Evolutionary conservation across 768 basidiomycete species (phyloP), one percentile per base, ranked within the genome.

Genomic region (Daedaleopsis sinensis): DNA sequence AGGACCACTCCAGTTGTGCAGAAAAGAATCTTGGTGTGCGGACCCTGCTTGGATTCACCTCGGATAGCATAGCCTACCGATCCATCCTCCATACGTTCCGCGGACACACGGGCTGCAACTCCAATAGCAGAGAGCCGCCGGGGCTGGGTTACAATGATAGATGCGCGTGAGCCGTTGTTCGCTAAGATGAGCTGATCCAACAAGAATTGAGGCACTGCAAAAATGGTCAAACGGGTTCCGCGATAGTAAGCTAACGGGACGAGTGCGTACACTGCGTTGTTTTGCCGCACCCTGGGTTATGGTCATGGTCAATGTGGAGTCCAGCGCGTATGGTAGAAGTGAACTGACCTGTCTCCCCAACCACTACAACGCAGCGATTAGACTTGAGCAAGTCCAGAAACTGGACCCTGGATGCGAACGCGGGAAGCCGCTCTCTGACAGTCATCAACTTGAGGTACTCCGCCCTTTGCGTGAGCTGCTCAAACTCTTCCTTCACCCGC

Each of bases 1-100:
- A 97, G 80, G 1, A 94, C 82, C n/a, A 97, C 91, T 76, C 96
- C 96, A 11, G 94, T 97, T 2, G 96, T 98, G 70, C 94, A 94
- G 69, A 96, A 97, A 19, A 96, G 76, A 3, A 96, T 75, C 63
- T 90, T 89, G 6, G 93, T 94, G 38, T 81, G 80, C 23, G 79
- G 77, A 11, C 78, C 78, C 51, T 86, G 82, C 63, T 85, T 91
- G 42, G 83, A 85, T 72, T 97, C 94, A 13, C 95, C 96, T 48
- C 96, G 84, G 57, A 97, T 94, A 2, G 88, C 86, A 67, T 96
- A 98, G 2, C 94, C 95, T 37, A 94, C 88, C 10, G 87, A 89
- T 2, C 87, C 88, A 56, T 92, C 90, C 9, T 90, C 83, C 3
- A 83, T 71, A 13, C 93, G 78, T 72, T 98, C 96, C 32, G 87